Evolutionary conservation across 306 rosid genomes (phyloP), one percentile per base, ranked within the genome.

Genomic region (Sindora glabra): DNA sequence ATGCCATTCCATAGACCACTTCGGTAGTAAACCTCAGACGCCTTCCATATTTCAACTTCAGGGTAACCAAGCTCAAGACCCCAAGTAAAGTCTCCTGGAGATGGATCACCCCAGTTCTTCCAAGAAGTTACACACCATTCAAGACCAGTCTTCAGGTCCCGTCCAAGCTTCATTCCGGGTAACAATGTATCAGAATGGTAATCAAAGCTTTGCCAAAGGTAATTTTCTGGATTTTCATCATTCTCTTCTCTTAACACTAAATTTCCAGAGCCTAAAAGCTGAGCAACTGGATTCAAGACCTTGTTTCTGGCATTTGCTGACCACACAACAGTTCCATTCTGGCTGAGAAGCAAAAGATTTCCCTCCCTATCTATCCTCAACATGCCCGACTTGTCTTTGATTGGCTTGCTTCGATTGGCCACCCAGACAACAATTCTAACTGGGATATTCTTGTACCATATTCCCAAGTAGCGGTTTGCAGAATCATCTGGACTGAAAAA

Each of bases 181-280:
- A 82, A 59, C 32, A 60, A 18, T 2, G 84, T 72, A 30, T 82
- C 79, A 8, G 77, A 48, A 4, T 83, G 83, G 48, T 74, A 65
- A 44, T 81, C 81, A 13, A 71, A 77, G 65, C 87, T 74, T 15
- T 77, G 79, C 83, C 87, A 77, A 18, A 71, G 26, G 18, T 36
- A 54, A 3, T 32, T 37, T 25, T 24, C 67, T 0, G 55, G 24
- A 34, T 48, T 39, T 0, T 50, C 64, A 5, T 73, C 77, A 6
- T 62, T 70, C 27, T 33, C 60, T 18, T 71, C 65, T 46, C 41
- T 62, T 8, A 77, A 1, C 1, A 82, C 78, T 8, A 73, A 69
- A 33, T 75, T 82, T 34, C 80, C 85, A 2, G 68, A 48, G 44
- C 58, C 69, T 39, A 73, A 46, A 8, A 79, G 75, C 59, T 70